Evolutionary conservation across 106 monocot species (phyloP), one percentile per base, ranked within the genome.

Genomic region (Xerophyta viscosa): DNA sequence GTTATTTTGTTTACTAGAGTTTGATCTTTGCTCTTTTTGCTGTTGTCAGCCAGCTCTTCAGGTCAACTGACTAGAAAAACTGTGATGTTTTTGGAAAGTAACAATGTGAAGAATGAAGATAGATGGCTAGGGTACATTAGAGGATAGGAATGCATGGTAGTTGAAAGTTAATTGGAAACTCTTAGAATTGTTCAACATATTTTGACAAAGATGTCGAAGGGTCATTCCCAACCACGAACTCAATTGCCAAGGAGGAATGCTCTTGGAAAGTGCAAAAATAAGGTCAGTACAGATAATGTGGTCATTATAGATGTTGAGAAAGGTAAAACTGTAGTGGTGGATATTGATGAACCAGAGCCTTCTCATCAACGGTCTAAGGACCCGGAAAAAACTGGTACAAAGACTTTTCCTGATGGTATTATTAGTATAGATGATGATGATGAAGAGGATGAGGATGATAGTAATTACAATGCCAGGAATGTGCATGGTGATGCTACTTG

Each of bases 361-460:
- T 64, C 71, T 20, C 52, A 60, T 46, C 57, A 52, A 15, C 21
- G 50, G 58, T 62, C 65, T 57, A 65, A 50, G 54, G 24, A 42
- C 23, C 31, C 20, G 3, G 31, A 39, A 24, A 54, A 25, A 54
- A 41, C 18, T 14, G 37, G 37, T 53, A 48, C 41, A 42, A 63
- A 76, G 15, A 41, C 41, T 26, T 60, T 42, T 31, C 48, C 73
- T 37, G 25, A 37, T 65, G 63, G 51, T 60, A 63, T 85, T 46
- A 90, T 98, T 55, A 62, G 21, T 21, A 79, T 98, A 44, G 89
- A 98, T 62, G 83, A 83, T 52, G 88, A 88, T 27, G 78, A 83
- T 49, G 88, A 88, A 29, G 78, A 75, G 17, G 79, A 44, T 41
- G 70, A 54, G 37, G 44, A 41, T 60, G 48, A 44, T 27, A 12